A percentile compares a stretch with the other conserved stretches of the same genome.
phyloP scores from a whole-genome alignment of 768 basidiomycete genomes.

The Naematelia aurantialba region DNA sequence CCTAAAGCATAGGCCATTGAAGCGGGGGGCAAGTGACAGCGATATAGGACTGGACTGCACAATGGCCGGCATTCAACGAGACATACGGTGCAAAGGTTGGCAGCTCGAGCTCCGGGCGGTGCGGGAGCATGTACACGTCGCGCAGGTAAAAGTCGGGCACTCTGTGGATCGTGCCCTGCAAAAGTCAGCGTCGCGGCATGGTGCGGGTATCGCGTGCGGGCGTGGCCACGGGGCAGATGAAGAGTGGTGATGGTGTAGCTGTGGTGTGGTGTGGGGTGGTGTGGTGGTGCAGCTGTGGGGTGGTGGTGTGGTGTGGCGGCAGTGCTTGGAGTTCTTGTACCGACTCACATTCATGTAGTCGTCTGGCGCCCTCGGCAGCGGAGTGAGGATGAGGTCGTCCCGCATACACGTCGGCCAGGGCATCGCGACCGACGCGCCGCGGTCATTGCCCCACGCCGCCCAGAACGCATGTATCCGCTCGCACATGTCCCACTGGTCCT shows the following conservation, averaged over 20 bases:
- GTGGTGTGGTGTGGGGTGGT: no score
- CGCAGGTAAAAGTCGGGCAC: slow-evolving; percentile 20
- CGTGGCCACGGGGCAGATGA: no score
- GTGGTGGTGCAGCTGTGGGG: no score
- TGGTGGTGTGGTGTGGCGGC: not conserved
- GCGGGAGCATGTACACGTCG: slow-evolving; percentile 22
- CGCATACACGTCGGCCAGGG: slow-evolving; percentile 16
- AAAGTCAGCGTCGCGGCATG: no score
- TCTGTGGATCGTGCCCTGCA: slow-evolving; percentile 5
- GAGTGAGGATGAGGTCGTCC: slow-evolving; percentile 25
- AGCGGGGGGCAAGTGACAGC: no score
- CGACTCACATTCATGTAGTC: slow-evolving; percentile 21
- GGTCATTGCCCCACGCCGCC: slow-evolving; percentile 28
- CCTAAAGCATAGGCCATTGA: no score
- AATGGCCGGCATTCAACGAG: no score
- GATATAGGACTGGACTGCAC: no score
- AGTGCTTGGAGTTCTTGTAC: not conserved
- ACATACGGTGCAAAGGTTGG: not conserved
- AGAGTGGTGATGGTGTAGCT: no score
- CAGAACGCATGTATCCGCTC: slow-evolving; percentile 37
- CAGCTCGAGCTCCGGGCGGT: not conserved
- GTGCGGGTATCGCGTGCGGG: no score
- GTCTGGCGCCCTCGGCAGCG: slow-evolving; percentile 18
- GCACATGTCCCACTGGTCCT: slow-evolving; percentile 23
- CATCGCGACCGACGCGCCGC: slow-evolving; percentile 16